Percentiles rank a stretch among this genome's conserved stretches.
Conservation (phyloP, 495 filamentous ascomycete genomes). For the Neurospora sp. region DNA sequence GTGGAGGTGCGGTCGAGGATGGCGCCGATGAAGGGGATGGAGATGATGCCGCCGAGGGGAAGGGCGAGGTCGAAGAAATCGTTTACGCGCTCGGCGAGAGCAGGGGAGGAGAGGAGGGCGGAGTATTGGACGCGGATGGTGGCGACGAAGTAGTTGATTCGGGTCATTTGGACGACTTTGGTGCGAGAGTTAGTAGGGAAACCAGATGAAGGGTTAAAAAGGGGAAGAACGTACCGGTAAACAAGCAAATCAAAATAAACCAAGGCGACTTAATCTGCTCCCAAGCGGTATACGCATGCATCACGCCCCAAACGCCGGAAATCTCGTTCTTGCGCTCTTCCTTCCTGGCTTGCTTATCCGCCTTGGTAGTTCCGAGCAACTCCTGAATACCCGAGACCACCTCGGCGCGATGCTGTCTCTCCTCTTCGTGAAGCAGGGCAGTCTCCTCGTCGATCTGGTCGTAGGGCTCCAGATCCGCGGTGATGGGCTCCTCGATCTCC, state of each 20-base stretch:
- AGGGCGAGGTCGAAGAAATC: conserved; percentile 81
- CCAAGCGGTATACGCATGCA: conserved; percentile 64
- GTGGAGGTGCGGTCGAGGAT: conserved; percentile 74
- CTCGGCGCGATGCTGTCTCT: conserved; percentile 53
- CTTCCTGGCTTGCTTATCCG: conserved; percentile 38
- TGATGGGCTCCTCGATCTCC: conserved; percentile 47
- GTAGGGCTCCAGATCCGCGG: conserved; percentile 19
- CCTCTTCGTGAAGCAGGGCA: conserved; percentile 51
- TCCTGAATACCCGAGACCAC: conserved; percentile 65
- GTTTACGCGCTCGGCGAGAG: conserved; percentile 57
- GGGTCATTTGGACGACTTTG: conserved; percentile 71
- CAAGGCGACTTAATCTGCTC: conserved; percentile 74
- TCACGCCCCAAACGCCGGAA: conserved; percentile 76
- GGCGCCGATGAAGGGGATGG: conserved; percentile 80
- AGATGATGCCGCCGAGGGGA: conserved; percentile 72
- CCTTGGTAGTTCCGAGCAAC: conserved; percentile 56
- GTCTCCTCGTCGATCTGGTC: conserved; percentile 54
- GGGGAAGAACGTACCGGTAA: conserved; percentile 43
- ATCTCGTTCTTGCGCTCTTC: conserved; percentile 52
- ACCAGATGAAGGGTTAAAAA: background rate
- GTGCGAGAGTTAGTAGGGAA: background rate
- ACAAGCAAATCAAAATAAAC: conserved; percentile 79
- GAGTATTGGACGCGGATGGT: conserved; percentile 81
- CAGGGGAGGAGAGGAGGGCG: conserved; percentile 53
- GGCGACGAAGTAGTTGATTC: conserved; percentile 97